Evolutionary conservation across 2,329 filamentous ascomycete genomes (phyloP).

Genomic region (Volutella citrinella): DNA sequence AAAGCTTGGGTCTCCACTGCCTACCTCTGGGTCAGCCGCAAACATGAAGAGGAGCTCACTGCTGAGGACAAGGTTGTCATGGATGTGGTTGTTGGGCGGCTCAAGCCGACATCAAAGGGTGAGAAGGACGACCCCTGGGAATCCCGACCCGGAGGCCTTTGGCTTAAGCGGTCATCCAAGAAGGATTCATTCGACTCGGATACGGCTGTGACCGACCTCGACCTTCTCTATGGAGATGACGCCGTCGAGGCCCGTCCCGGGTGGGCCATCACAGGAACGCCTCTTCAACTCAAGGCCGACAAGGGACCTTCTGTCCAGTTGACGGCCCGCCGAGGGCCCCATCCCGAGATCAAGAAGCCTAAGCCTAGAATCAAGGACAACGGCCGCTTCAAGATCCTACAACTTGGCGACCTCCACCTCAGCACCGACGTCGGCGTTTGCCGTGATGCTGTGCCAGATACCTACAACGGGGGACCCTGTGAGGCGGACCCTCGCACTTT

Average conservation of each 20-base stretch:
- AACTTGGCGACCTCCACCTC: conserved; percentile 90
- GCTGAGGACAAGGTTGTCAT: conserved; percentile 74
- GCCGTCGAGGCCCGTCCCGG: conserved; percentile 84
- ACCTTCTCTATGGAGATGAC: conserved; percentile 86
- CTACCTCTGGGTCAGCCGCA: conserved; percentile 78
- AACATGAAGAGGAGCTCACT: conserved; percentile 79
- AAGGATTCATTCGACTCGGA: conserved; percentile 72
- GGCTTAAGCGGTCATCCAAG: conserved; percentile 74
- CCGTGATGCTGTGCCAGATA: conserved; percentile 78
- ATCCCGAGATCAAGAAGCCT: conserved; percentile 63
- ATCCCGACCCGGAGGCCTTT: conserved; percentile 70
- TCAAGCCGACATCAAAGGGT: conserved; percentile 56
- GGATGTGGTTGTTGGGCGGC: conserved; percentile 71
- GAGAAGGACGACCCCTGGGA: conserved; percentile 70
- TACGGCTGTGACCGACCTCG: conserved; percentile 73
- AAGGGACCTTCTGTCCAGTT: conserved; percentile 69
- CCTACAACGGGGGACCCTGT: conserved; percentile 71
- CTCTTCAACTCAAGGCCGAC: conserved; percentile 66
- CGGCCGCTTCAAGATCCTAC: conserved; percentile 96
- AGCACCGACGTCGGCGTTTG: conserved; percentile 86
- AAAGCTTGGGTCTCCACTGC: conserved; percentile 71
- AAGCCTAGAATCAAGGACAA: conserved; percentile 78
- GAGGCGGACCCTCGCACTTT: conserved; percentile 89
- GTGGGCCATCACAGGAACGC: conserved; percentile 76
- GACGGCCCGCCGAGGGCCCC: conserved; percentile 71